A percentile compares a stretch with the other conserved stretches of the same genome.
These are phyloP conservation scores for Nannizziopsis arthrosporioides DNA, from an alignment of 2,329 filamentous ascomycete genomes.

Conservation along the genomic window DNA sequence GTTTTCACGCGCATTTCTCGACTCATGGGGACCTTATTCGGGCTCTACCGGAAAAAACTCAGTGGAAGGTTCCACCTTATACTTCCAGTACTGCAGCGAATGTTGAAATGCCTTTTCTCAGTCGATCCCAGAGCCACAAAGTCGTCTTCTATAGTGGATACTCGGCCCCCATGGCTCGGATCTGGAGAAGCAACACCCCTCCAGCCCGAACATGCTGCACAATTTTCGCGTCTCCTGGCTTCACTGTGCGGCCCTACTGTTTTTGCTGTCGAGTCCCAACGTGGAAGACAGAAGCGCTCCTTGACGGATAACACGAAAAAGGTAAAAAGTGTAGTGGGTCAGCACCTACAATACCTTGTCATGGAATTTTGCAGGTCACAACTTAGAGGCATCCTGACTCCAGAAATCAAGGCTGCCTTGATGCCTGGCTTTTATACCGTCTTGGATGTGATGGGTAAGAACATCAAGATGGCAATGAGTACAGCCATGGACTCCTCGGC, in stretches of 20 bases:
- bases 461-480: slow-evolving; percentile 42
- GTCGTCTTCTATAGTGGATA: slow-evolving; percentile 8
- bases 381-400: slow-evolving; percentile 39
- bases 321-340: slow-evolving; percentile 45
- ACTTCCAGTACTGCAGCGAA: slow-evolving; percentile 42
- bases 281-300: slow-evolving; percentile 30
- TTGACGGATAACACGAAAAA: slow-evolving; percentile 50
- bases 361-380: slow-evolving; percentile 46
- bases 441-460: slow-evolving; percentile 42
- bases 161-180: slow-evolving; percentile 19
- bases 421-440: slow-evolving; percentile 42
- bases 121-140: slow-evolving; percentile 27
- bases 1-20: slow-evolving; percentile 46
- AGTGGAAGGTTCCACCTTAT: slow-evolving; percentile 51
- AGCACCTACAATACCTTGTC: slow-evolving; percentile 47
- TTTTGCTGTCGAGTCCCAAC: slow-evolving; percentile 38
- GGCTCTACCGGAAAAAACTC: slow-evolving; percentile 47
- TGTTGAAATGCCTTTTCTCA: slow-evolving; percentile 46
- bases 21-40: slow-evolving; percentile 42
- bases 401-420: slow-evolving; percentile 43
- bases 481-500: slow-evolving; percentile 41
- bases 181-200: slow-evolving; percentile 17
- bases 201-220: slow-evolving; percentile 35
- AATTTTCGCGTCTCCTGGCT: slow-evolving; percentile 46
- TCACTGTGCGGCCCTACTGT: slow-evolving; percentile 51